Conservation (phyloP, 1,284 basidiomycete genomes). For the Entoloma clypeatum region DNA sequence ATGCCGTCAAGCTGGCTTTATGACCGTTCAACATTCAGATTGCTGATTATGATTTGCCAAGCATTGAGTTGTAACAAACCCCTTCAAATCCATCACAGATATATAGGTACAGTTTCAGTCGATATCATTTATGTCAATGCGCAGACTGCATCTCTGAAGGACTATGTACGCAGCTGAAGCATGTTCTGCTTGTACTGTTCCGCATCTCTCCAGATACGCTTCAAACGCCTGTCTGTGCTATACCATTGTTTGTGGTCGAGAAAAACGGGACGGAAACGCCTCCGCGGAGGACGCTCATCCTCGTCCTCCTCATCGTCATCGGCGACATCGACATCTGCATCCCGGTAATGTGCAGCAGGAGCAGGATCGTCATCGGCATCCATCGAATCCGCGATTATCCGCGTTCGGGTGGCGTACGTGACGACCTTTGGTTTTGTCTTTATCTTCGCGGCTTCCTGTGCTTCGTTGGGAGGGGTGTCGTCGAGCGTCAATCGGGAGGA, state of each 20-base stretch:
- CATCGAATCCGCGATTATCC: slow-evolving; percentile 5
- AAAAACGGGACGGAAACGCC: slow-evolving; percentile 33
- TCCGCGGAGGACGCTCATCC: slow-evolving; percentile 13
- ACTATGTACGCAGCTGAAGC: no score
- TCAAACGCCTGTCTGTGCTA: slow-evolving; percentile 26
- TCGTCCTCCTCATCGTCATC: slow-evolving; percentile 7
- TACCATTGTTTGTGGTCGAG: slow-evolving; percentile 33
- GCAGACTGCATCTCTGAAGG: no score
- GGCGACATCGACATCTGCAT: background rate
- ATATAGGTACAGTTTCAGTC: no score
- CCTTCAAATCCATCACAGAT: no score
- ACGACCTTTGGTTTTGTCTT: background rate
- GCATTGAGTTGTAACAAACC: no score
- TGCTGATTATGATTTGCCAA: no score
- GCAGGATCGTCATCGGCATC: slow-evolving; percentile 11
- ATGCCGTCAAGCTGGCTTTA: no score
- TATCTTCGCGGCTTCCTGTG: background rate
- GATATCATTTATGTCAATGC: no score
- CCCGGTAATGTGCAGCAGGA: background rate
- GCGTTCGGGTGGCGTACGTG: background rate
- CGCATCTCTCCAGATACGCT: slow-evolving; percentile 23
- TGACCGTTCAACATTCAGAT: no score
- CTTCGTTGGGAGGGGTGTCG: background rate
- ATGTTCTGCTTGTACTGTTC: slow-evolving; percentile 16
- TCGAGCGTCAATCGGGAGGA: slow-evolving; percentile 13